Evolutionary conservation across 2,329 filamentous ascomycete species (phyloP).

Genomic region (Aureobasidium namibiae): DNA sequence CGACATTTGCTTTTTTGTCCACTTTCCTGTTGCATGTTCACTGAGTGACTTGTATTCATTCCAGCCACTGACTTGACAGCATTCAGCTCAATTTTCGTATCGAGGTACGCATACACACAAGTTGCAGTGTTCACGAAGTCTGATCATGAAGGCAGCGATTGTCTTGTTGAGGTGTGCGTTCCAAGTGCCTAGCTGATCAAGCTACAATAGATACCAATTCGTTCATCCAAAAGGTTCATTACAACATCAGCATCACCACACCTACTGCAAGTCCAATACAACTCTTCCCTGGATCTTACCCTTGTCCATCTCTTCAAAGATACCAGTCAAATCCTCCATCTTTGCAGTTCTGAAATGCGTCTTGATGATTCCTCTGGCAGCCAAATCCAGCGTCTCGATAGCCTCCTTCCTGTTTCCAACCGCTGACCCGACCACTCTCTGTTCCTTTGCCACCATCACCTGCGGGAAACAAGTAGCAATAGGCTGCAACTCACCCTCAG

Average conservation of each 20-base stretch:
- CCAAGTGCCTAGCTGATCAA: background rate
- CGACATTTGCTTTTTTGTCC: conserved; percentile 1
- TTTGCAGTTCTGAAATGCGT: conserved; percentile 38
- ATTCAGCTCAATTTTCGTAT: no score
- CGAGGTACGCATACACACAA: no score
- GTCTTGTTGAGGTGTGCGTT: background rate
- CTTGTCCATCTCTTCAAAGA: conserved; percentile 40
- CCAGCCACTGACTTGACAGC: background rate
- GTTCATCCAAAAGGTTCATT: background rate
- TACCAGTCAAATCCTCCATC: conserved; percentile 39
- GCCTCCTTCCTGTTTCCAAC: conserved; percentile 41
- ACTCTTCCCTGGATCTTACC: conserved; percentile 39
- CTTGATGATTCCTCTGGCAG: conserved; percentile 37
- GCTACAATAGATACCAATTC: background rate
- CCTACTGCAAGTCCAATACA: conserved; percentile 34
- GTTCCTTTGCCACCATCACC: conserved; percentile 33
- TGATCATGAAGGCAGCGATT: no score
- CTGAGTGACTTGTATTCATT: background rate
- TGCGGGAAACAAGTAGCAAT: conserved; percentile 35
- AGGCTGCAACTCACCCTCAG: conserved; percentile 39
- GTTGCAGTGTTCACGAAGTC: no score
- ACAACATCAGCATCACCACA: background rate
- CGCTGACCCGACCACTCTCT: conserved; percentile 37
- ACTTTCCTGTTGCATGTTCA: background rate
- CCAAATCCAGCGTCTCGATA: conserved; percentile 42